Evolutionary conservation across 2,329 filamentous ascomycete species (phyloP).

Genomic region (Aspergillus felis): DNA sequence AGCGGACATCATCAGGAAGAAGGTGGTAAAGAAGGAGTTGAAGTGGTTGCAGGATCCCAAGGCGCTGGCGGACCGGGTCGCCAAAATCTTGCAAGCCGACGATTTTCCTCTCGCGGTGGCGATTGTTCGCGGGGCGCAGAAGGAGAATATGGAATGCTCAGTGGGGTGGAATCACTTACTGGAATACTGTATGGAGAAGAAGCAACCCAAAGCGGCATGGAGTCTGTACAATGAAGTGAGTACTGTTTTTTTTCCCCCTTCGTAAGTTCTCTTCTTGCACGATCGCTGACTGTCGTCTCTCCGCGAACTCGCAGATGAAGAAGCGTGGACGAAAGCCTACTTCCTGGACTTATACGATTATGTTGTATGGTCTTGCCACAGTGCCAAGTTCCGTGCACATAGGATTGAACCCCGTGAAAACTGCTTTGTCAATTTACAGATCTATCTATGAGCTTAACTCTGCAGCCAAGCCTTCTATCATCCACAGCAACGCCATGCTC

Average conservation of each 20-base stretch:
- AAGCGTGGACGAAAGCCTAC: constrained; percentile 81
- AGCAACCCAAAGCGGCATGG: constrained; percentile 61
- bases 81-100: constrained; percentile 54
- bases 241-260: constrained; percentile 1
- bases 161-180: constrained; percentile 90
- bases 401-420: constrained; percentile 56
- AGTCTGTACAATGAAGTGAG: constrained; percentile 84
- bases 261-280: not conserved
- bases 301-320: constrained; percentile 67
- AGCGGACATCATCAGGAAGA: not conserved
- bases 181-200: constrained; percentile 61
- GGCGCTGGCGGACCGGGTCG: constrained; percentile 67
- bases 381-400: constrained; percentile 46
- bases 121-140: constrained; percentile 63
- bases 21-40: constrained; percentile 50
- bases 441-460: constrained; percentile 63
- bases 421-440: constrained; percentile 73
- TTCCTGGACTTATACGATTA: constrained; percentile 74
- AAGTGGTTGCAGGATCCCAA: constrained; percentile 65
- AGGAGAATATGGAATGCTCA: constrained; percentile 58
- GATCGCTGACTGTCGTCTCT: constrained; percentile 9
- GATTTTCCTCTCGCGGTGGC: constrained; percentile 64
- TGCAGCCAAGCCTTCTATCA: constrained; percentile 66
- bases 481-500: constrained; percentile 86
- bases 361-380: constrained; percentile 70